Conservation (phyloP, 2,329 filamentous ascomycete genomes). For the Dactylellina cionopaga region DNA sequence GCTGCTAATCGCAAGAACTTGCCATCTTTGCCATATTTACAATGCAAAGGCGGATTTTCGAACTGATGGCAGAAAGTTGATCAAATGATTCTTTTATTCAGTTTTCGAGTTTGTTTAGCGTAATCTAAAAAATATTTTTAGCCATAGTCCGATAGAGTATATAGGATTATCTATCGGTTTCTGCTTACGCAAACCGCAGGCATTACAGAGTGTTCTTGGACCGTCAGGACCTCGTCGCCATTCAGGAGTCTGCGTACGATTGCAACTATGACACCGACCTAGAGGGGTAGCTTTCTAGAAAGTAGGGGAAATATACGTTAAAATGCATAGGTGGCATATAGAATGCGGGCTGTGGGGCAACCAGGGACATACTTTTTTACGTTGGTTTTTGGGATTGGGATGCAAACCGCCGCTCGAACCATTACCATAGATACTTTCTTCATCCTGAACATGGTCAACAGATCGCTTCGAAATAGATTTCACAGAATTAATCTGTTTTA, state of each 20-base stretch:
- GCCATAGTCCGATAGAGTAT: too few species aligned
- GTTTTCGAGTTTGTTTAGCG: too few species aligned
- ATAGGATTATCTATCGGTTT: too few species aligned
- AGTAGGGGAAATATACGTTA: slow-evolving; percentile 43
- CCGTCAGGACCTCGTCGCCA: slow-evolving; percentile 96
- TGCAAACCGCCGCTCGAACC: slow-evolving; percentile 71
- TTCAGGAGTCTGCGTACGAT: slow-evolving; percentile 95
- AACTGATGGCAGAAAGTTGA: too few species aligned
- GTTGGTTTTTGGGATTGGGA: slow-evolving; percentile 81
- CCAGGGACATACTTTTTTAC: slow-evolving; percentile 79
- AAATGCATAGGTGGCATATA: slow-evolving; percentile 7
- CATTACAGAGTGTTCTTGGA: slow-evolving; percentile 93
- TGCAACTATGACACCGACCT: slow-evolving; percentile 96
- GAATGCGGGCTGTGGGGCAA: slow-evolving; percentile 49
- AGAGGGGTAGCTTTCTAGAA: slow-evolving; percentile 88
- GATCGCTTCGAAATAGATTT: slow-evolving; percentile 67
- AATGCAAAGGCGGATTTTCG: too few species aligned
- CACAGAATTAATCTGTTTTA: slow-evolving; percentile 61
- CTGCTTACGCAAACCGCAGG: slow-evolving; percentile 80
- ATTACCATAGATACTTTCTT: slow-evolving; percentile 72
- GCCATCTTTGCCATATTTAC: too few species aligned
- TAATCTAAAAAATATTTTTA: too few species aligned
- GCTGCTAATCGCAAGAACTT: too few species aligned
- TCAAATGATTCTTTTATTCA: too few species aligned
- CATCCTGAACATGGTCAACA: slow-evolving; percentile 62